These are phyloP conservation scores for Trametes polyzona DNA, from an alignment of 1,284 basidiomycete genomes.

Conservation along the genomic window DNA sequence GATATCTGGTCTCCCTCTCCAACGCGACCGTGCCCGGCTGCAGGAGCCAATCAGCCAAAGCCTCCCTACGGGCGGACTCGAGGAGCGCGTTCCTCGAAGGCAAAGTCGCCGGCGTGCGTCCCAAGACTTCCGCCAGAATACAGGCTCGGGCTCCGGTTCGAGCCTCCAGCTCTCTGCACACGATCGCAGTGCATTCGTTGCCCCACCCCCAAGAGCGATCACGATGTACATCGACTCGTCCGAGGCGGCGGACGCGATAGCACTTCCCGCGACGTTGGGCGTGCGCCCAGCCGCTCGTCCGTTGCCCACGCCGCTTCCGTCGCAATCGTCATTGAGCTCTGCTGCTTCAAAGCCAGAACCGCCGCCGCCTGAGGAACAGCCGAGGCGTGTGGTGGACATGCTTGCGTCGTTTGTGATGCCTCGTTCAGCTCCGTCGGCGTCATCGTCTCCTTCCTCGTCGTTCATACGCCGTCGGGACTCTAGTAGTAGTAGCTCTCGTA, in stretches of 20 bases:
- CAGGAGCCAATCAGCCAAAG: slow-evolving; percentile 53
- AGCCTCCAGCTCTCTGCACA: slow-evolving; percentile 53
- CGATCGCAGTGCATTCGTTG: slow-evolving; percentile 55
- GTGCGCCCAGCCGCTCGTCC: slow-evolving; percentile 49
- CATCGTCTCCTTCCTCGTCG: slow-evolving; percentile 22
- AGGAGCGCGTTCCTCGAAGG: slow-evolving; percentile 27
- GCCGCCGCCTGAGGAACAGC: slow-evolving; percentile 19
- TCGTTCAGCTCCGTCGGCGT: slow-evolving; percentile 20
- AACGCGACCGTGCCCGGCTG: slow-evolving; percentile 10
- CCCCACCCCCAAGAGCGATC: slow-evolving; percentile 71
- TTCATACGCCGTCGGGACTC: slow-evolving; percentile 25
- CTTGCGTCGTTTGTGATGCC: slow-evolving; percentile 34
- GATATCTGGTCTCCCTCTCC: too few species aligned
- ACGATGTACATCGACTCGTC: slow-evolving; percentile 71
- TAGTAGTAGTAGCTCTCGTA: slow-evolving; percentile 24
- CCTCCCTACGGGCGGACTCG: slow-evolving; percentile 42
- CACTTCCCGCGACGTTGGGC: slow-evolving; percentile 73
- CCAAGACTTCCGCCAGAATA: slow-evolving; percentile 41
- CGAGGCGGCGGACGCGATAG: slow-evolving; percentile 53
- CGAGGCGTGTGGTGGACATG: slow-evolving; percentile 30
- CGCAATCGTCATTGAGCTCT: slow-evolving; percentile 19
- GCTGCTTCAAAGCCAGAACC: slow-evolving; percentile 24
- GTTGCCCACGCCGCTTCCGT: slow-evolving; percentile 39
- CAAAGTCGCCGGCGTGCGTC: slow-evolving; percentile 54
- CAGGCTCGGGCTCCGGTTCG: slow-evolving; percentile 9